Evolutionary conservation across 2,329 filamentous ascomycete genomes (phyloP).

Genomic region (Aschersonia sp.): DNA sequence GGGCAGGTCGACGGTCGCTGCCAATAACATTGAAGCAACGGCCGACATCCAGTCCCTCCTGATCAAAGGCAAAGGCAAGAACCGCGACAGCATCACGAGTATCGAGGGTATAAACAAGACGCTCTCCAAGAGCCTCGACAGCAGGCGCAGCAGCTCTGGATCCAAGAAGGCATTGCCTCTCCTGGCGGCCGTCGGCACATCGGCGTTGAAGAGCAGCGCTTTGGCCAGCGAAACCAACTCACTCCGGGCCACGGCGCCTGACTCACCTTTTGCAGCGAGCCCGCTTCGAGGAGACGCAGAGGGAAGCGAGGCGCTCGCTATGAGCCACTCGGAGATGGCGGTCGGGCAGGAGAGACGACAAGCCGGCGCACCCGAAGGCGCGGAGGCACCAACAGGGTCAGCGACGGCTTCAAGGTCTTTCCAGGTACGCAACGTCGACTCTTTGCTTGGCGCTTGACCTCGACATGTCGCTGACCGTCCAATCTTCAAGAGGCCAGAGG

Average conservation of each 20-base stretch:
- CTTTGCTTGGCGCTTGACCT: conserved; percentile 31
- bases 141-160: conserved; percentile 72
- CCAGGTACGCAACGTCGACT: conserved; percentile 42
- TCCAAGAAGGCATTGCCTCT: conserved; percentile 63
- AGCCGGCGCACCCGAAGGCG: background rate
- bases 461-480: conserved; percentile 1
- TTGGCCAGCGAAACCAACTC: conserved; percentile 46
- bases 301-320: conserved; percentile 9
- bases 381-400: background rate
- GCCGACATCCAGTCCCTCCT: conserved; percentile 50
- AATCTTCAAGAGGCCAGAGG: conserved; percentile 12
- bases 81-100: conserved; percentile 32
- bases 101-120: conserved; percentile 66
- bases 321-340: conserved; percentile 5
- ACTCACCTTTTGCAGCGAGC: conserved; percentile 23
- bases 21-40: conserved; percentile 73
- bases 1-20: conserved; percentile 81
- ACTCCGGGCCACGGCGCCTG: conserved; percentile 32
- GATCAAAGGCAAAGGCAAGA: conserved; percentile 28
- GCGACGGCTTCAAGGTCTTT: conserved; percentile 10
- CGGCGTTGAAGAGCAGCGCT: conserved; percentile 32
- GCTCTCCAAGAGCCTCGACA: conserved; percentile 78
- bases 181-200: conserved; percentile 25
- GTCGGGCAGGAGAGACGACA: background rate
- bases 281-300: conserved; percentile 22